Conservation (phyloP, 345 rosid species). For the Gossypium sturtianum region DNA sequence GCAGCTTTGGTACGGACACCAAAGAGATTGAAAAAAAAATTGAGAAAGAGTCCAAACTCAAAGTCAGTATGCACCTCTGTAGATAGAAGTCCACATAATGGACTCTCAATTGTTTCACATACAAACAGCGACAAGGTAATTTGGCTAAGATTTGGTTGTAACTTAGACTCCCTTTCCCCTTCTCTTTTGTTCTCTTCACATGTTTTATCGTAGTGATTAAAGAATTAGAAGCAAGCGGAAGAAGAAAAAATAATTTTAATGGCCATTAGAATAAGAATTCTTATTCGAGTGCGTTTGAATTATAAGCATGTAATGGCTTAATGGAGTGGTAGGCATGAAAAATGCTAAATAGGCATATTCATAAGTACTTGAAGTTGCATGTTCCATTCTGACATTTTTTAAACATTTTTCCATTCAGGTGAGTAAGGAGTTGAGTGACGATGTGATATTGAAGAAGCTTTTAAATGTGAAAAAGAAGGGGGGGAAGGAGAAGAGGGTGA, state of each 20-base stretch:
- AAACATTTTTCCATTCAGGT: conserved; percentile 28
- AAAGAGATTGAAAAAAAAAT: conserved; percentile 14
- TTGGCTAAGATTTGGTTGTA: background rate
- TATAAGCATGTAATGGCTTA: no score
- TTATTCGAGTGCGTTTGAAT: background rate
- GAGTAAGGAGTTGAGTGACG: conserved; percentile 37
- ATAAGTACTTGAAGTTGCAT: background rate
- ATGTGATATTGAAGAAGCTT: conserved; percentile 54
- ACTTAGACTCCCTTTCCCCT: background rate
- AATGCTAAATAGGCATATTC: background rate
- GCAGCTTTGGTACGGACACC: conserved; percentile 19
- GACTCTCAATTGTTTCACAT: conserved; percentile 24
- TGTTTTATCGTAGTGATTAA: background rate
- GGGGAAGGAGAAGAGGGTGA: conserved; percentile 29
- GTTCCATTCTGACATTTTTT: background rate
- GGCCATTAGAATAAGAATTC: background rate
- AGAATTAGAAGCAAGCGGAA: background rate
- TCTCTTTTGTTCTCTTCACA: background rate
- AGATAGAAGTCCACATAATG: conserved; percentile 25
- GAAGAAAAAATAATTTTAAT: background rate
- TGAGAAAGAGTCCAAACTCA: conserved; percentile 24
- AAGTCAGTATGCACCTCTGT: conserved; percentile 10
- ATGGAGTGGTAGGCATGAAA: background rate
- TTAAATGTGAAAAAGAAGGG: conserved; percentile 31
- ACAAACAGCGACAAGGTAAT: conserved; percentile 35